Evolutionary conservation across 106 monocot species (phyloP).

Genomic region (Allium sativum): DNA sequence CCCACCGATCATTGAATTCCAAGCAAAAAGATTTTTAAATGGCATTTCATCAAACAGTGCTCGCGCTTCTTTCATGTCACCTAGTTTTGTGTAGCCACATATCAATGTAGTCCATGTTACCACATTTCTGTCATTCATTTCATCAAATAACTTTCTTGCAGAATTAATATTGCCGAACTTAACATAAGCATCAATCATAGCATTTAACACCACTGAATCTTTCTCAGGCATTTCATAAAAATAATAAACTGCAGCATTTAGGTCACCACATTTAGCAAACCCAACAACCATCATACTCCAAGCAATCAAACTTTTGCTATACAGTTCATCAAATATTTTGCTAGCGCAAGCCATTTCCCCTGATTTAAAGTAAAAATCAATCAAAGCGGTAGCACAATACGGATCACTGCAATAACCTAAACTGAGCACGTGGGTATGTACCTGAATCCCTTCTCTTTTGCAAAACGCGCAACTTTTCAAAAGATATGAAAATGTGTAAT

Average conservation of each 20-base stretch:
- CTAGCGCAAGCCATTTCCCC: slow-evolving; percentile 14
- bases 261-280: slow-evolving; percentile 18
- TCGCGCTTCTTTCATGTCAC: slow-evolving; percentile 25
- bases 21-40: slow-evolving; percentile 31
- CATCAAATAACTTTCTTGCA: slow-evolving; percentile 29
- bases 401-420: slow-evolving; percentile 18
- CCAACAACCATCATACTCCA: slow-evolving; percentile 35
- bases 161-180: slow-evolving; percentile 27
- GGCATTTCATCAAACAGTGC: slow-evolving; percentile 28
- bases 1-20: slow-evolving; percentile 45
- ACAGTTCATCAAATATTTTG: slow-evolving; percentile 31
- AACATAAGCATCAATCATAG: slow-evolving; percentile 35
- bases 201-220: slow-evolving; percentile 34
- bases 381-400: slow-evolving; percentile 25
- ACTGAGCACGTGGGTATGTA: slow-evolving; percentile 24
- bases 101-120: slow-evolving; percentile 49
- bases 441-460: slow-evolving; percentile 17
- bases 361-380: slow-evolving; percentile 26
- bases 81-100: slow-evolving; percentile 28
- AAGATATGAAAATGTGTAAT: slow-evolving; percentile 34
- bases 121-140: slow-evolving; percentile 28
- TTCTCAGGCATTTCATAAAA: slow-evolving; percentile 35
- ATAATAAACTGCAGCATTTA: slow-evolving; percentile 13
- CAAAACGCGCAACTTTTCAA: slow-evolving; percentile 12
- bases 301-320: slow-evolving; percentile 9